Conservation (phyloP, 768 basidiomycete genomes). For the Artomyces pyxidatus region DNA sequence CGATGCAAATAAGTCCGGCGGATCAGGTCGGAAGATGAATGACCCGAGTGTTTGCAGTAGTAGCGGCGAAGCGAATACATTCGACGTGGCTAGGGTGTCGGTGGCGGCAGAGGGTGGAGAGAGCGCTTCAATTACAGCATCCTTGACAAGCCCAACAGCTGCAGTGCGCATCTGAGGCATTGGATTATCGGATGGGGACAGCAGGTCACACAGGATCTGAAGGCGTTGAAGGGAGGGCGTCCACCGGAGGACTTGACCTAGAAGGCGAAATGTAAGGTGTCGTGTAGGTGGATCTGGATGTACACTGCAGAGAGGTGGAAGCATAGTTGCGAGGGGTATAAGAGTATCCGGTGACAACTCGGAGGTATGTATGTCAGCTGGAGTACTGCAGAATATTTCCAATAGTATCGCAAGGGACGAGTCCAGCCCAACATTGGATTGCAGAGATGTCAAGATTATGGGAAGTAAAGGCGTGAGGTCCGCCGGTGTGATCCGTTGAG, state of each 20-base stretch:
- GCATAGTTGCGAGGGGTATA: conserved; percentile 37
- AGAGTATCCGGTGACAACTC: conserved; percentile 36
- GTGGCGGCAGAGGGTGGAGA: conserved; percentile 14
- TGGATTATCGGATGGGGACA: conserved; percentile 32
- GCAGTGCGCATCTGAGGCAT: conserved; percentile 65
- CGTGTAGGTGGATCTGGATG: conserved; percentile 53
- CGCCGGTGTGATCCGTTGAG: not conserved
- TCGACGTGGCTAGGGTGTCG: conserved; percentile 16
- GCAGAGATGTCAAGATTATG: conserved; percentile 40
- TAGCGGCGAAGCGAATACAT: conserved; percentile 45
- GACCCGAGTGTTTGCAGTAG: conserved; percentile 54
- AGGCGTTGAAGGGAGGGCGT: conserved; percentile 42
- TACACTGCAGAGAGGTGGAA: conserved; percentile 50
- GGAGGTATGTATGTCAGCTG: conserved; percentile 8
- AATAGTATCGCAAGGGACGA: conserved; percentile 55
- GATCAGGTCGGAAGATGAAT: conserved; percentile 48
- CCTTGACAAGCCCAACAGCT: conserved; percentile 61
- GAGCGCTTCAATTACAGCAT: conserved; percentile 49
- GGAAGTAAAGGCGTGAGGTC: conserved; percentile 28
- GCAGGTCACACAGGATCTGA: conserved; percentile 45
- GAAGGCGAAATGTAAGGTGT: conserved; percentile 52
- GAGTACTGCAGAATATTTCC: conserved; percentile 17
- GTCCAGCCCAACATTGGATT: conserved; percentile 46
- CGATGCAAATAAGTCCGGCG: conserved; percentile 39
- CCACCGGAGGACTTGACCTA: conserved; percentile 44